Base-by-base conservation (phyloP, 257 asterid species). In the Striga asiatica region DNA sequence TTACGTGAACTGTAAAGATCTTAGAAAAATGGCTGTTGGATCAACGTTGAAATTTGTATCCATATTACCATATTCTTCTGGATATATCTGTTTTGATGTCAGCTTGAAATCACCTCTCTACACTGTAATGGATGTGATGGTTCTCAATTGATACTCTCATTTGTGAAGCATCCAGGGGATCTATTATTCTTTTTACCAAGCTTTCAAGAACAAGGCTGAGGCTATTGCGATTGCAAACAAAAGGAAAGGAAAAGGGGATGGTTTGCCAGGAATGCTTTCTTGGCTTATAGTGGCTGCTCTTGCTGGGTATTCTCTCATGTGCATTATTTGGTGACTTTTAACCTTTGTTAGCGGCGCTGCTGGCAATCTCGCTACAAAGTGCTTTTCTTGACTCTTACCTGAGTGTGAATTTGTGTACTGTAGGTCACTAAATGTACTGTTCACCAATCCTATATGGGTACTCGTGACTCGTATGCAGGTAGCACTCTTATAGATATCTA, bases 391-490 rank as follows among this genome's bases (percentile, higher is more conserved):
- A 61, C 49, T 28, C 48, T 13, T n/a, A 41, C 48, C 4, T 16
- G 22, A 41, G 23, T 41, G 48, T 11, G 17, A 14, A 16, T 14
- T 41, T 41, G 11, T 41, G 22, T 54, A 32, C 54, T 20, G 64
- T 82, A 83, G 96, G 72, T 75, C 95, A 16, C 60, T 85, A 42
- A 89, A 89, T 60, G 95, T 89, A 46, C 70, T 89, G 71, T 57
- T 80, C 46, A 89, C 97, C 56, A 89, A 67, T 65, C 97, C 97
- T 18, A 83, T 85, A 76, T 89, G 97, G 95, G 88, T 85, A 28
- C 85, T 89, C 41, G 97, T 89, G 67, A 89, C 95, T 53, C 95
- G 94, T 48, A 89, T 89, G 97, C 97, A 89, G 96, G 96, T 83
- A 71, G 23, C 39, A 11, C 12, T 25, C 17, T 45, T 57, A 50